A percentile compares a stretch with the other conserved stretches of the same genome.
phyloP scores from a whole-genome alignment of 345 rosid genomes.

The Camelina neglecta region DNA sequence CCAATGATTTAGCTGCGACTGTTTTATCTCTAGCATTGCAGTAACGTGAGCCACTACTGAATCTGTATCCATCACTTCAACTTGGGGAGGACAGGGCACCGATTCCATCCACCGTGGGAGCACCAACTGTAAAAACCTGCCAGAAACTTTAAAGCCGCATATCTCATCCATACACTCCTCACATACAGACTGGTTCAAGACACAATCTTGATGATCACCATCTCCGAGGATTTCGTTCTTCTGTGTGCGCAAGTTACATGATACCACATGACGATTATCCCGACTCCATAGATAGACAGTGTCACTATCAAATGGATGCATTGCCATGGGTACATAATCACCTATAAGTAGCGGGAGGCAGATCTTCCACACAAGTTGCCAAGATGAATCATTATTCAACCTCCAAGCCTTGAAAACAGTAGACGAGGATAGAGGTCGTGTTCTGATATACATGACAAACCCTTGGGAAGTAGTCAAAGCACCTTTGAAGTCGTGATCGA shows the following conservation, averaged over 20 bases:
- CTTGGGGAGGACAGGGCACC: background rate
- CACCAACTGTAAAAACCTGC: background rate
- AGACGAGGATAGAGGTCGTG: background rate
- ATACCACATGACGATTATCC: background rate
- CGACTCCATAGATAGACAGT: background rate
- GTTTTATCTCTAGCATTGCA: too few relatives aligned
- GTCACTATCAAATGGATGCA: background rate
- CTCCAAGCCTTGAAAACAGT: background rate
- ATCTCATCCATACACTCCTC: background rate
- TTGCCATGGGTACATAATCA: background rate
- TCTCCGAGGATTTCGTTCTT: background rate
- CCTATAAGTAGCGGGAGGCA: background rate
- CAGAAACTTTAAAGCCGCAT: too few relatives aligned
- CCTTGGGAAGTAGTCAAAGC: background rate
- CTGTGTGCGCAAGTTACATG: background rate
- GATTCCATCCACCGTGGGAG: conserved; percentile 2
- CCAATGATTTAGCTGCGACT: background rate
- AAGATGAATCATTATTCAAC: background rate
- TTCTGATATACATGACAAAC: background rate
- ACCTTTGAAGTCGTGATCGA: background rate
- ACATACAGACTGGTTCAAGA: background rate
- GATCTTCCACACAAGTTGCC: background rate
- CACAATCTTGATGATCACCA: background rate
- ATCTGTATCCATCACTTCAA: background rate
- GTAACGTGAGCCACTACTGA: background rate